Base-by-base conservation (phyloP, 345 rosid genomes). In the Eucalyptus erythrocorys region DNA sequence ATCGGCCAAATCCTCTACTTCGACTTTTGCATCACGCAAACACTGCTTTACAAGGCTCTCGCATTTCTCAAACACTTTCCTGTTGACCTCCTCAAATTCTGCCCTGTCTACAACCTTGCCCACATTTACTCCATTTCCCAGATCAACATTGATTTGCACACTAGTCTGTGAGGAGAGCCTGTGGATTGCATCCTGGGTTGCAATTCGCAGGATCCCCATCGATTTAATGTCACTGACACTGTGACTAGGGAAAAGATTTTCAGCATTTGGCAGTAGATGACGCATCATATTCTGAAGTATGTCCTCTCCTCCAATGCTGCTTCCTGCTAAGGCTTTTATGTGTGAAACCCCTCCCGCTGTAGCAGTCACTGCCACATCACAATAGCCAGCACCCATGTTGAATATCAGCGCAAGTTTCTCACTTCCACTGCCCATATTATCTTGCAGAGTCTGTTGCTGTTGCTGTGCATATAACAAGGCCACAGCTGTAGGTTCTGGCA, bases 271-370 rank as follows among this genome's bases (percentile, higher is more conserved):
- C 61, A 95, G 87, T 34, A 96, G 93, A 92, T 94, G 87, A 10
- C 51, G 86, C 94, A 97, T 94, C 89, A 91, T 93, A 89, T 96
- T 96, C 91, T 95, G 99, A 53, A 97, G 92, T 6, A 97, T 89
- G 90, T 96, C 99, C 92, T 97, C 99, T 47, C 98, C 99, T 61
- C 99, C 99, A 32, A 91, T 86, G 24, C 97, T 87, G 64, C 87
- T 94, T 87, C 99, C 99, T 3, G 96, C 92, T 68, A 97, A 91
- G 37, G 97, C 94, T 89, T 94, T 97, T 53, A 97, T 96, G 90
- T 95, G 99, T 27, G 98, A 96, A 92, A 96, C 97, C n/a, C 99
- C 99, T 87, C 99, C 99, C 42, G 95, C 99, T 32, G 99, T 96
- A 15, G 98, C 95, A 45, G 94, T 91, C 51, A 96, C 96, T 24